These are phyloP conservation scores for Plasmodium malariae DNA, from an alignment of 169 alveolate genomes.

Conservation along the genomic window DNA sequence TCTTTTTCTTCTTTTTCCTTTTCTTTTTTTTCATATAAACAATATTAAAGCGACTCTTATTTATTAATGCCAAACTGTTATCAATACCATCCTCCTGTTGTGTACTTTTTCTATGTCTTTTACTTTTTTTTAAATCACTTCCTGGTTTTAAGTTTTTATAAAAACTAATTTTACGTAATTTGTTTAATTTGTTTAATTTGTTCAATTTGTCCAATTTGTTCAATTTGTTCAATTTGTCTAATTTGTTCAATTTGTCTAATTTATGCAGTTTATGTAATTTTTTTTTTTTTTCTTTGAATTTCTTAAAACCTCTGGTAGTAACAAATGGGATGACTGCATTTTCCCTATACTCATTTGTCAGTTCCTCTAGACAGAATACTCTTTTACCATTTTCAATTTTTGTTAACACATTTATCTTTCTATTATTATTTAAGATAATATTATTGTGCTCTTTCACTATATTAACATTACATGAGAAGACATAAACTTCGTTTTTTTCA, in stretches of 20 bases:
- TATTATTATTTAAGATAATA: constrained; percentile 31
- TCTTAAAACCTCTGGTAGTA: constrained; percentile 23
- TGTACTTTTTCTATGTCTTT: not conserved
- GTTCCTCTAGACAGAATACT: constrained; percentile 55
- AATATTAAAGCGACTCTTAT: constrained; percentile 26
- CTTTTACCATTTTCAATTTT: constrained; percentile 70
- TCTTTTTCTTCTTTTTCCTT: constrained; percentile 17
- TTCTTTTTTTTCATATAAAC: constrained; percentile 28
- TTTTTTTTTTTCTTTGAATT: constrained; percentile 12
- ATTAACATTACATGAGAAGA: constrained; percentile 39
- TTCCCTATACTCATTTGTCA: not conserved
- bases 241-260: not conserved
- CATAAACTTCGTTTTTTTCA: constrained; percentile 30
- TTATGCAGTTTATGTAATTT: not conserved
- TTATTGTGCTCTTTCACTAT: constrained; percentile 58
- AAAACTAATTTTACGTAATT: constrained; percentile 4
- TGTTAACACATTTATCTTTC: constrained; percentile 30
- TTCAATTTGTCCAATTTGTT: no score
- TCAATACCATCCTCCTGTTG: not conserved
- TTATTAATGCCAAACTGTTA: not conserved
- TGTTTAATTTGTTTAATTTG: not conserved
- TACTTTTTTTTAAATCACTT: not conserved
- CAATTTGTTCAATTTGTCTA: no score
- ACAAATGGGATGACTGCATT: not conserved
- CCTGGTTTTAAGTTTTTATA: not conserved